These are phyloP conservation scores for Pseudopithomyces maydicus DNA, from an alignment of 2,329 filamentous ascomycete genomes.

Conservation along the genomic window DNA sequence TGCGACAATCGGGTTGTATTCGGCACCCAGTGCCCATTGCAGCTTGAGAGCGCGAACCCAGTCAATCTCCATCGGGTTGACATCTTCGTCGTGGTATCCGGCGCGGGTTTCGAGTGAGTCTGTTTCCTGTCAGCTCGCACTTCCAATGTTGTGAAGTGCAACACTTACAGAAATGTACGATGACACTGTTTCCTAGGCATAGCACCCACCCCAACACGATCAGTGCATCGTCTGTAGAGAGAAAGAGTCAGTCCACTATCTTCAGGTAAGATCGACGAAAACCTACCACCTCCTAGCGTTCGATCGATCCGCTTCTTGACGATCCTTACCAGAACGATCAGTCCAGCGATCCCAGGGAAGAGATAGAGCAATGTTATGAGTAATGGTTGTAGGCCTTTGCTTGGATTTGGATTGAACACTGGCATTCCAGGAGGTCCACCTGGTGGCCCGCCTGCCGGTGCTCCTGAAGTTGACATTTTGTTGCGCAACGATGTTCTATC, in stretches of 20 bases:
- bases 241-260: not conserved
- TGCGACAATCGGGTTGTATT: slow-evolving; percentile 25
- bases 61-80: slow-evolving; percentile 5
- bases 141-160: not conserved
- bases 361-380: slow-evolving; percentile 20
- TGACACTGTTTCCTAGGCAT: slow-evolving; percentile 14
- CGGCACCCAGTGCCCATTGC: slow-evolving; percentile 21
- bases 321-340: slow-evolving; percentile 17
- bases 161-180: slow-evolving; percentile 22
- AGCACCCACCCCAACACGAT: slow-evolving; percentile 19
- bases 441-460: not conserved
- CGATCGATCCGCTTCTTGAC: slow-evolving; percentile 20
- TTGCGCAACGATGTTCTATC: not conserved
- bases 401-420: slow-evolving; percentile 1
- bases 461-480: not conserved
- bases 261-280: not conserved
- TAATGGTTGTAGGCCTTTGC: slow-evolving; percentile 19
- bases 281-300: slow-evolving; percentile 21
- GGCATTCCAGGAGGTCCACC: not conserved
- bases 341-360: slow-evolving; percentile 14
- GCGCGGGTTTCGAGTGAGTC: slow-evolving; percentile 16
- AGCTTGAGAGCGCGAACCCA: slow-evolving; percentile 11
- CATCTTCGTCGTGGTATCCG: slow-evolving; percentile 21
- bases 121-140: slow-evolving; percentile 3
- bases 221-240: slow-evolving; percentile 13